Evolutionary conservation across 1,139 yeast genomes (phyloP).

Genomic region (Kodamaea alishanica): DNA sequence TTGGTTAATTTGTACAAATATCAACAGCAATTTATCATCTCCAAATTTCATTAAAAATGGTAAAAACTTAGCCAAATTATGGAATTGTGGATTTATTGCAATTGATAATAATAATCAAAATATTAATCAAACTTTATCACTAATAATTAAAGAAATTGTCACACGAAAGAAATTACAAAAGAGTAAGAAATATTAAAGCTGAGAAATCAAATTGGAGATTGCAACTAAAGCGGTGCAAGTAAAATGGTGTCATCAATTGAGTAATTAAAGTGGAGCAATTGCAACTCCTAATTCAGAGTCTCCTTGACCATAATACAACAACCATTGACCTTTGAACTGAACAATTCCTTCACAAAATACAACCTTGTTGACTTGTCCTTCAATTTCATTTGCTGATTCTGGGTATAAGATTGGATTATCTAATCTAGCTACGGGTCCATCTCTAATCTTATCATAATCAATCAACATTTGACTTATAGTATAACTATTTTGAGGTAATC

Average conservation of each 20-base stretch:
- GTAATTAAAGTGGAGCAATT: slow-evolving; percentile 20
- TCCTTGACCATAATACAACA: slow-evolving; percentile 44
- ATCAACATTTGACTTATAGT: slow-evolving; percentile 41
- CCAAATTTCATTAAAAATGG: slow-evolving; percentile 59
- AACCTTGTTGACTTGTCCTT: slow-evolving; percentile 43
- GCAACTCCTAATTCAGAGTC: slow-evolving; percentile 46
- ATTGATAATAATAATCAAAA: slow-evolving; percentile 48
- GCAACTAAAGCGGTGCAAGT: slow-evolving; percentile 3
- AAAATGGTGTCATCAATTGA: slow-evolving; percentile 8
- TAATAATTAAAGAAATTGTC: slow-evolving; percentile 56
- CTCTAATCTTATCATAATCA: slow-evolving; percentile 35
- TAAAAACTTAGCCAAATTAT: slow-evolving; percentile 46
- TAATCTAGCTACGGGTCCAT: slow-evolving; percentile 39
- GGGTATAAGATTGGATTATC: slow-evolving; percentile 39
- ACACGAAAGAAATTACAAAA: slow-evolving; percentile 36
- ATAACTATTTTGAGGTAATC: slow-evolving; percentile 31
- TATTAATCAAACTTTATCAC: slow-evolving; percentile 53
- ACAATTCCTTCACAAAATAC: slow-evolving; percentile 47
- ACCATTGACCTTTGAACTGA: slow-evolving; percentile 43
- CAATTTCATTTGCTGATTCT: slow-evolving; percentile 33
- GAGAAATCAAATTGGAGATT: neutral
- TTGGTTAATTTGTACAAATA: slow-evolving; percentile 62
- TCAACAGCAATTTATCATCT: slow-evolving; percentile 51
- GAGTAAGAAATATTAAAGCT: slow-evolving; percentile 8
- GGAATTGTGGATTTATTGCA: slow-evolving; percentile 65